phyloP scores from a whole-genome alignment of 1,139 yeast species.

The Geotrichum fermentans region DNA sequence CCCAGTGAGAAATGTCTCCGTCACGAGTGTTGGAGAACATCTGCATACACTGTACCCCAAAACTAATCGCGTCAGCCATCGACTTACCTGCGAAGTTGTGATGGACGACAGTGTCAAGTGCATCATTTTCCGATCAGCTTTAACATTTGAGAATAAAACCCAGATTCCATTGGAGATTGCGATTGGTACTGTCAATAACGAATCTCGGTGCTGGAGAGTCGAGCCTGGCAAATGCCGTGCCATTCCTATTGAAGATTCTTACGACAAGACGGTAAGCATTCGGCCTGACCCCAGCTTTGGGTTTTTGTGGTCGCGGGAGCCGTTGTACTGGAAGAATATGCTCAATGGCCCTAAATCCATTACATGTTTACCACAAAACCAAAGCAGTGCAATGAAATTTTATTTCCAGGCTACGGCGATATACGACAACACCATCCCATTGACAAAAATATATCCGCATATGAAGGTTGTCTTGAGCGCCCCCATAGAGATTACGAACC shows the following conservation, averaged over 20 bases:
- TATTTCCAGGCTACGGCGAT: constrained; percentile 73
- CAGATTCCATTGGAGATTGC: constrained; percentile 51
- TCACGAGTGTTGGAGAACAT: constrained; percentile 81
- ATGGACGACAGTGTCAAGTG: constrained; percentile 74
- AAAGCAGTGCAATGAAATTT: constrained; percentile 41
- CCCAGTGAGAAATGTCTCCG: constrained; percentile 53
- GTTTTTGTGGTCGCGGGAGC: constrained; percentile 63
- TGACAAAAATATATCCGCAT: constrained; percentile 77
- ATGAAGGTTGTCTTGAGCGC: constrained; percentile 75
- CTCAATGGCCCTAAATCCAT: constrained; percentile 50
- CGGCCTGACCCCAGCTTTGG: constrained; percentile 55
- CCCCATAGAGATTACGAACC: constrained; percentile 79
- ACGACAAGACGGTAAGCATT: constrained; percentile 52
- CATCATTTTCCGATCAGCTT: constrained; percentile 69
- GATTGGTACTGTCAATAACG: constrained; percentile 26
- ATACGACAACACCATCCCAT: constrained; percentile 59
- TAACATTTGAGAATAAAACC: constrained; percentile 65
- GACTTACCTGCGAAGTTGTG: constrained; percentile 66
- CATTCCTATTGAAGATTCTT: constrained; percentile 69
- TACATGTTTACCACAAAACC: constrained; percentile 48
- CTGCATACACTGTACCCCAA: constrained; percentile 65
- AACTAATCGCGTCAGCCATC: constrained; percentile 57
- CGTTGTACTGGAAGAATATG: constrained; percentile 62
- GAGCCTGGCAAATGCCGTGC: constrained; percentile 55
- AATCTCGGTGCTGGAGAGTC: constrained; percentile 33